Percentiles rank a stretch among this genome's conserved stretches.
Evolutionary conservation across 768 basidiomycete species (phyloP).

Genomic region (Tylopilus sp.): DNA sequence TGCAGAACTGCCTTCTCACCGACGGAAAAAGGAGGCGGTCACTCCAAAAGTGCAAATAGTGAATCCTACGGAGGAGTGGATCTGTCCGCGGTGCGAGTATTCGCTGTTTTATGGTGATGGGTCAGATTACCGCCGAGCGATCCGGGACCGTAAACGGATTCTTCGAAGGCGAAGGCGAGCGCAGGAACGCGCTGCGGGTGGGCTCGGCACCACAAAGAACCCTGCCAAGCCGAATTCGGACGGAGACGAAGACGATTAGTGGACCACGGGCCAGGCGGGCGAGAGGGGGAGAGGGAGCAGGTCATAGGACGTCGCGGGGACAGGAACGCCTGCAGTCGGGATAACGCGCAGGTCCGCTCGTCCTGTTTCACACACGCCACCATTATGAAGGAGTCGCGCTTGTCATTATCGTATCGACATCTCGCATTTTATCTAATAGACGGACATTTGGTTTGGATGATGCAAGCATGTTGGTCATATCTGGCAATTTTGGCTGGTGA

Average conservation of each 20-base stretch:
- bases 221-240: conserved; percentile 19
- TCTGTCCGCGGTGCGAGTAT: conserved; percentile 94
- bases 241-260: conserved; percentile 24
- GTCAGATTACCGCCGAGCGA: conserved; percentile 54
- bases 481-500: conserved; percentile 23
- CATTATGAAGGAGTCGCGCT: conserved; percentile 25
- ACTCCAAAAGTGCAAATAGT: conserved; percentile 37
- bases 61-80: conserved; percentile 81
- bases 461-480: conserved; percentile 21
- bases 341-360: conserved; percentile 14
- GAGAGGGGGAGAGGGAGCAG: conserved; percentile 20
- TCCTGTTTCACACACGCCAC: conserved; percentile 11
- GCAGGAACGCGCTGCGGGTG: conserved; percentile 57
- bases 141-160: conserved; percentile 76
- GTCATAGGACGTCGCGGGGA: conserved; percentile 13
- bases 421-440: conserved; percentile 33
- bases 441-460: conserved; percentile 35
- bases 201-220: conserved; percentile 23
- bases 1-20: conserved; percentile 59
- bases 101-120: conserved; percentile 88
- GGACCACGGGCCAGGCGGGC: conserved; percentile 1
- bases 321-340: conserved; percentile 21
- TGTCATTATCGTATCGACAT: conserved; percentile 21
- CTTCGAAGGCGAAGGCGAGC: conserved; percentile 66
- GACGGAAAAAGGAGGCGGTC: conserved; percentile 29